Evolutionary conservation across 495 filamentous ascomycete species (phyloP).

Genomic region (Hypoxylon cercidicola): DNA sequence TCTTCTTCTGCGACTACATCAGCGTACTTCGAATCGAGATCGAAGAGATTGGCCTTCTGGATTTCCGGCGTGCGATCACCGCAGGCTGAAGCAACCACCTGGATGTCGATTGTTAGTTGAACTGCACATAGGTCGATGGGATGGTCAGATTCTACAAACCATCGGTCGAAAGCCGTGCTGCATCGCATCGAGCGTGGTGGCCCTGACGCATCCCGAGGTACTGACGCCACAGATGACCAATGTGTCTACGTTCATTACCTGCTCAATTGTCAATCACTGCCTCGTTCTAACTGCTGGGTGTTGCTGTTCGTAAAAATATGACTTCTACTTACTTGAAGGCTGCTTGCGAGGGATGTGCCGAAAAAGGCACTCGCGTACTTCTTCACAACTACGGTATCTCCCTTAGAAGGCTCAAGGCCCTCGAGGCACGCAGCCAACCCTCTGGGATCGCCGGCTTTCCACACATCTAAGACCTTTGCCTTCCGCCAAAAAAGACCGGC

Average conservation of each 20-base stretch:
- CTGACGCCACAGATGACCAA: constrained; percentile 51
- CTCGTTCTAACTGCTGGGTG: too few species aligned
- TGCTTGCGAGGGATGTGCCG: constrained; percentile 48
- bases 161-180: constrained; percentile 48
- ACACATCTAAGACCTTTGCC: constrained; percentile 44
- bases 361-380: constrained; percentile 53
- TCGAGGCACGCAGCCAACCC: constrained; percentile 44
- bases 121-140: not conserved
- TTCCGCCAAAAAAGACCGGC: constrained; percentile 49
- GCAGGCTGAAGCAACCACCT: constrained; percentile 51
- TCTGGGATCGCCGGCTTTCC: constrained; percentile 48
- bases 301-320: too few species aligned
- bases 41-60: constrained; percentile 50
- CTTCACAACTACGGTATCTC: constrained; percentile 49
- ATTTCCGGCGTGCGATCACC: constrained; percentile 50
- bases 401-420: constrained; percentile 45
- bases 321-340: constrained; percentile 19
- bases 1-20: constrained; percentile 50
- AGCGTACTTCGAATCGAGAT: constrained; percentile 51
- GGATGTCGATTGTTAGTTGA: not conserved
- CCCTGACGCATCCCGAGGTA: constrained; percentile 52
- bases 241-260: constrained; percentile 47
- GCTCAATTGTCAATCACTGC: not conserved
- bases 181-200: constrained; percentile 51
- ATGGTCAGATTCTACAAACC: constrained; percentile 37